Evolutionary conservation across 495 filamentous ascomycete species (phyloP).

Genomic region (Pseudotulostoma volvatum): DNA sequence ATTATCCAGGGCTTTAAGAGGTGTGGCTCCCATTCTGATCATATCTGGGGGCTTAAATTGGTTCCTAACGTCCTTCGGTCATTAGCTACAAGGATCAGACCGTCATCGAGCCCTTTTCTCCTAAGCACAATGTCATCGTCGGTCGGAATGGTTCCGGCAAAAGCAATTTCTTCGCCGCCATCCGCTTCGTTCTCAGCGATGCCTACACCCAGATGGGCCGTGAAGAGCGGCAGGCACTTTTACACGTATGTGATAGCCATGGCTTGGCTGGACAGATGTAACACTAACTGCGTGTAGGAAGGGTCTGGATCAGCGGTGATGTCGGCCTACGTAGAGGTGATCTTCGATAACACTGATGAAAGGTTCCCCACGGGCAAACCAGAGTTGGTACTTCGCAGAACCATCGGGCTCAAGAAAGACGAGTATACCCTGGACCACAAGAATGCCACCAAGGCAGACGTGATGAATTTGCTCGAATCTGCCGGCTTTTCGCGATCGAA

Average conservation of each 20-base stretch:
- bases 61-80: too few relatives aligned
- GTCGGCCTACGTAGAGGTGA: conserved; percentile 97
- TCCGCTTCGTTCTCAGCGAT: conserved; percentile 96
- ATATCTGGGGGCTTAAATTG: background rate
- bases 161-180: conserved; percentile 98
- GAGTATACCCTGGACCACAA: conserved; percentile 95
- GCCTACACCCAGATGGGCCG: conserved; percentile 91
- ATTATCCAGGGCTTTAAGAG: conserved; percentile 99
- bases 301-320: conserved; percentile 94
- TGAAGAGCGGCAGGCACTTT: conserved; percentile 85
- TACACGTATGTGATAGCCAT: conserved; percentile 43
- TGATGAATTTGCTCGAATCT: conserved; percentile 88
- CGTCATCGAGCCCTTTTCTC: conserved; percentile 94
- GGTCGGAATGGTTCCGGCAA: conserved; percentile 98
- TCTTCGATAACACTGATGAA: conserved; percentile 95
- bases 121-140: conserved; percentile 96
- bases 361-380: conserved; percentile 89
- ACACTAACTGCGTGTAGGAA: conserved; percentile 39
- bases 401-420: conserved; percentile 95
- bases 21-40: conserved; percentile 40
- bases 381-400: conserved; percentile 77
- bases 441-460: conserved; percentile 85
- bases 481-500: conserved; percentile 95
- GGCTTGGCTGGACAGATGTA: background rate
- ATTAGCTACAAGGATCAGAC: conserved; percentile 96